Conservation (phyloP, 1,284 basidiomycete genomes). For the Phenoliferia sp. region DNA sequence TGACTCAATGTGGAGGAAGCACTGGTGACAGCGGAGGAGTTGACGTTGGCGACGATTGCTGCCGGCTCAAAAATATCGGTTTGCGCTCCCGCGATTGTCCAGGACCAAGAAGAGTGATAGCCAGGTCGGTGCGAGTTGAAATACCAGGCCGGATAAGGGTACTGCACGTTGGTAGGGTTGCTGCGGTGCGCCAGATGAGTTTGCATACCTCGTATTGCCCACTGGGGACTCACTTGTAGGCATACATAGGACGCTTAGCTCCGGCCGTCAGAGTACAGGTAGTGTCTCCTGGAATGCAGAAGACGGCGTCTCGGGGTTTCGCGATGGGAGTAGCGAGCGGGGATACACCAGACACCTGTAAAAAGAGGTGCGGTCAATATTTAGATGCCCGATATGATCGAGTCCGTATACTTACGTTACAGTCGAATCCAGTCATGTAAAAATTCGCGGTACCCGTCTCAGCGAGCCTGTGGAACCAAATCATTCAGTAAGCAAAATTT, state of each 20-base stretch:
- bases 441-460: conserved; percentile 10
- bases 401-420: too few species aligned
- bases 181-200: neutral
- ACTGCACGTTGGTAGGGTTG: neutral
- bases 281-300: neutral
- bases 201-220: conserved; percentile 3
- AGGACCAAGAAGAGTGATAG: conserved; percentile 23
- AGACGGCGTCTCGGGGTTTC: neutral
- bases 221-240: conserved; percentile 12
- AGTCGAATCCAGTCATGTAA: conserved; percentile 16
- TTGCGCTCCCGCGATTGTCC: conserved; percentile 22
- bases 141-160: neutral
- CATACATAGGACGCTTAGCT: conserved; percentile 25
- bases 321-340: conserved; percentile 1
- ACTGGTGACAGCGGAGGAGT: too few species aligned
- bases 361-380: too few species aligned
- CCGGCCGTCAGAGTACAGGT: conserved; percentile 6
- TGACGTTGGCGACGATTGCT: too few species aligned
- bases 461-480: conserved; percentile 14
- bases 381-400: too few species aligned
- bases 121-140: conserved; percentile 22
- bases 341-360: conserved; percentile 2
- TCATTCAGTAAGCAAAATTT: conserved; percentile 1
- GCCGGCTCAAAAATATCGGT: conserved; percentile 32
- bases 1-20: too few species aligned